Evolutionary conservation across 2,329 filamentous ascomycete species (phyloP).

Genomic region (Colletotrichum australisinense): DNA sequence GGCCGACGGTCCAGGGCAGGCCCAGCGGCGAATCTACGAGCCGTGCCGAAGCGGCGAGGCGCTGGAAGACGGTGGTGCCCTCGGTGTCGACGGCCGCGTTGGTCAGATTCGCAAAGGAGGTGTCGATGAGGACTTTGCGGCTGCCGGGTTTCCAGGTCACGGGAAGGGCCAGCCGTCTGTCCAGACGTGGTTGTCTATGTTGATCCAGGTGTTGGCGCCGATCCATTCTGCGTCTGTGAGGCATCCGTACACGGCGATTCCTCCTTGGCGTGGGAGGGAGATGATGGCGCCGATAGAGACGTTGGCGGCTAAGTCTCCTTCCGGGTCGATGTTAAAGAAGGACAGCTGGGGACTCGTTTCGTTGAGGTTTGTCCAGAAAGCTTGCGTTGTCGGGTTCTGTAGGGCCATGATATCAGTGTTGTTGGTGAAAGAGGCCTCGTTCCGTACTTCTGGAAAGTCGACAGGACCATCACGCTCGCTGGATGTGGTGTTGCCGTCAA

Average conservation of each 20-base stretch:
- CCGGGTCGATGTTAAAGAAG: neutral
- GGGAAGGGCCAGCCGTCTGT: neutral
- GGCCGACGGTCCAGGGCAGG: neutral
- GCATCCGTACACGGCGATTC: neutral
- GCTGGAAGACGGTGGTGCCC: neutral
- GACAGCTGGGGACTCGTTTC: neutral
- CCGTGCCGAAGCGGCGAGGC: neutral
- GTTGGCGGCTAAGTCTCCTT: neutral
- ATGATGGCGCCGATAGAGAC: neutral
- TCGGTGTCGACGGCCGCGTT: neutral
- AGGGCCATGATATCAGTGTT: neutral
- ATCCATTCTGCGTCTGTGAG: neutral
- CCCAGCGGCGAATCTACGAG: neutral
- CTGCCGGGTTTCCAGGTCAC: neutral
- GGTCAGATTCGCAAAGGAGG: slow-evolving; percentile 15
- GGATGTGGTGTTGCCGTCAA: neutral
- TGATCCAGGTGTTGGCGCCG: neutral
- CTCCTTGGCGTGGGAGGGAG: neutral
- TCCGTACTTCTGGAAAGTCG: neutral
- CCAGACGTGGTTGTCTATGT: neutral
- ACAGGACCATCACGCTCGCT: no score
- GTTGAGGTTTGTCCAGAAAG: neutral
- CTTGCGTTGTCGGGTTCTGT: neutral
- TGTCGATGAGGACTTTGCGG: neutral
- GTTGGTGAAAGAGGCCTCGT: neutral